Evolutionary conservation across 1,139 yeast species (phyloP).

Genomic region (Kluyveromyces sp.): DNA sequence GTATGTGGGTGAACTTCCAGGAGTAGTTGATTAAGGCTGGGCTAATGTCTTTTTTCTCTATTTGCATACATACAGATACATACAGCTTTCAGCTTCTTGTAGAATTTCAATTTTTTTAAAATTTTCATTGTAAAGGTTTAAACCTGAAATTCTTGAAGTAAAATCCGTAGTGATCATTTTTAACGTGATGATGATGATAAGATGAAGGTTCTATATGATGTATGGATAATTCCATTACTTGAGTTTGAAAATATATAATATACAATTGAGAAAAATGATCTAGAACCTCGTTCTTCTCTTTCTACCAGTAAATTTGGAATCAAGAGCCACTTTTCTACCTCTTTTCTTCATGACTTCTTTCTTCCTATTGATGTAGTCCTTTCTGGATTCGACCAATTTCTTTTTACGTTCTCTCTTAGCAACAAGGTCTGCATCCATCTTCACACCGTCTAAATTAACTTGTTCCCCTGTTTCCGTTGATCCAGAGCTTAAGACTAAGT

Average conservation of each 20-base stretch:
- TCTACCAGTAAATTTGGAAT: constrained; percentile 89
- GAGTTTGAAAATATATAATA: neutral
- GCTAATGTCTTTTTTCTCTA: too few relatives aligned
- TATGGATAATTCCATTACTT: neutral
- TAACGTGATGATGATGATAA: neutral
- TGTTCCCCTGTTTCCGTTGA: constrained; percentile 29
- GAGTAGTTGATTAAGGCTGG: too few relatives aligned
- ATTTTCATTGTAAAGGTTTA: neutral
- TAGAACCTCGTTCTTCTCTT: constrained; percentile 81
- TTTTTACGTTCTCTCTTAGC: constrained; percentile 38
- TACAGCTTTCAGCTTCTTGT: too few relatives aligned
- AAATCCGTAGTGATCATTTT: neutral
- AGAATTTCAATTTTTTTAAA: too few relatives aligned
- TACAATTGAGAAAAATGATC: neutral
- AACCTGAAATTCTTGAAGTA: neutral
- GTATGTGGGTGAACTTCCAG: neutral
- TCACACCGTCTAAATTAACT: constrained; percentile 65
- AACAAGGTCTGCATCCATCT: constrained; percentile 55
- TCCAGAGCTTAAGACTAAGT: constrained; percentile 86
- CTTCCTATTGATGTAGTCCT: constrained; percentile 81
- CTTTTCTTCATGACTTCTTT: constrained; percentile 88
- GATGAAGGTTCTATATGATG: neutral
- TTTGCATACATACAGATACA: too few relatives aligned
- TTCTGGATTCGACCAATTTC: constrained; percentile 62
- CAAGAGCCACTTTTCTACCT: constrained; percentile 83